A percentile compares a stretch with the other conserved stretches of the same genome.
phyloP scores from a whole-genome alignment of 2,329 filamentous ascomycete species.

The Pezicula neosporulosa region DNA sequence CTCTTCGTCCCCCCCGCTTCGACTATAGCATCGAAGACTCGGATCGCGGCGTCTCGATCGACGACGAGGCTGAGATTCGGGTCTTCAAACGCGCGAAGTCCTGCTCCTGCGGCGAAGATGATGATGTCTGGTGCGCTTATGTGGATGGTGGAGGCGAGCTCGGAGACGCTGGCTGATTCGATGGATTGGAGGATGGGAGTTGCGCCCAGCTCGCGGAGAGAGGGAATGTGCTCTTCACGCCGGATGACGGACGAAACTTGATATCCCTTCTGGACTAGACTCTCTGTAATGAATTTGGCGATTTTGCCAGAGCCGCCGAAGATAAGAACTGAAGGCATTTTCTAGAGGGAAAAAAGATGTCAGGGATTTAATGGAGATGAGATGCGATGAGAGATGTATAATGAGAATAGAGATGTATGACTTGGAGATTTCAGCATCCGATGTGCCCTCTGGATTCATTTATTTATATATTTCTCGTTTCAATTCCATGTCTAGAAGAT shows the following conservation, averaged over 20 bases:
- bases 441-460: too few relatives aligned
- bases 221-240: slow-evolving; percentile 26
- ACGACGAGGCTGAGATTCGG: slow-evolving; percentile 39
- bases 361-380: slow-evolving; percentile 1
- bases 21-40: slow-evolving; percentile 40
- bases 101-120: slow-evolving; percentile 30
- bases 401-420: too few relatives aligned
- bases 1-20: slow-evolving; percentile 33
- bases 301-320: slow-evolving; percentile 14
- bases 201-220: slow-evolving; percentile 36
- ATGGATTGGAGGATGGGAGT: slow-evolving; percentile 40
- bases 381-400: too few relatives aligned
- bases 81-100: slow-evolving; percentile 23
- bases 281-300: slow-evolving; percentile 11
- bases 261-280: slow-evolving; percentile 8
- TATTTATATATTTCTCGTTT: too few relatives aligned
- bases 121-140: slow-evolving; percentile 28
- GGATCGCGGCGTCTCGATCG: slow-evolving; percentile 42
- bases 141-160: slow-evolving; percentile 34
- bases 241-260: slow-evolving; percentile 11
- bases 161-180: slow-evolving; percentile 33
- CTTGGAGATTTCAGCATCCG: too few relatives aligned
- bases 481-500: too few relatives aligned
- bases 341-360: neutral
- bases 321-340: slow-evolving; percentile 14